A percentile compares a stretch with the other conserved stretches of the same genome.
These are phyloP conservation scores for Begonia masoniana DNA, from an alignment of 306 rosid species.

Conservation along the genomic window DNA sequence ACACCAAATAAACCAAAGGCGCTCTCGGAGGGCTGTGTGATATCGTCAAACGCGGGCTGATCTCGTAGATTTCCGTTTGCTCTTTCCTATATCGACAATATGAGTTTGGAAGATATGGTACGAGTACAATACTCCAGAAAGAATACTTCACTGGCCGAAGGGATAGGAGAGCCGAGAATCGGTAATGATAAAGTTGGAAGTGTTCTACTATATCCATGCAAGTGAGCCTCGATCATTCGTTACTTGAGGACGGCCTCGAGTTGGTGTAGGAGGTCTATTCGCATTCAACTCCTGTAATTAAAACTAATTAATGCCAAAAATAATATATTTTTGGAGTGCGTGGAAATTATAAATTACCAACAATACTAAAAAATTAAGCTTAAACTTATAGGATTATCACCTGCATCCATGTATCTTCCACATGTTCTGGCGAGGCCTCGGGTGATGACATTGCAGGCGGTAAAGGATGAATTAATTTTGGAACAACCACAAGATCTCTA, in stretches of 20 bases:
- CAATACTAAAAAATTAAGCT: too few relatives aligned
- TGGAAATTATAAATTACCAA: too few relatives aligned
- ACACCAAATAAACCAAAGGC: neutral
- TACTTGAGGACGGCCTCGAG: constrained; percentile 97
- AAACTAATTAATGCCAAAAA: neutral
- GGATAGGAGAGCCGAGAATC: constrained; percentile 10
- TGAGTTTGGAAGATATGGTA: neutral
- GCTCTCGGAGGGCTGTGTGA: constrained; percentile 9
- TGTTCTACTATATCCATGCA: constrained; percentile 72
- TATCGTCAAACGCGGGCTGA: constrained; percentile 18
- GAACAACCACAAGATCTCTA: constrained; percentile 98
- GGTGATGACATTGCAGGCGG: constrained; percentile 98
- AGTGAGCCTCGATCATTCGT: constrained; percentile 86
- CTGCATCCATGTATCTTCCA: constrained; percentile 99
- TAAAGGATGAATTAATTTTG: constrained; percentile 90
- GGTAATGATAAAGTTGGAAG: neutral
- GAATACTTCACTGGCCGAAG: constrained; percentile 21
- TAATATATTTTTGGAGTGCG: neutral
- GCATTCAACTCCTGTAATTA: constrained; percentile 81
- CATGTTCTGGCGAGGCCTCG: constrained; percentile 86
- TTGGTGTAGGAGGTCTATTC: constrained; percentile 96
- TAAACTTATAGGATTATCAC: constrained; percentile 18
- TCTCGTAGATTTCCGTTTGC: neutral
- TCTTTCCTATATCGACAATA: too few relatives aligned
- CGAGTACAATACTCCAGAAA: constrained; percentile 16